Percentiles rank a stretch among this genome's conserved stretches.
Evolutionary conservation across 768 basidiomycete genomes (phyloP).

Genomic region (Cystobasidium onofrii): DNA sequence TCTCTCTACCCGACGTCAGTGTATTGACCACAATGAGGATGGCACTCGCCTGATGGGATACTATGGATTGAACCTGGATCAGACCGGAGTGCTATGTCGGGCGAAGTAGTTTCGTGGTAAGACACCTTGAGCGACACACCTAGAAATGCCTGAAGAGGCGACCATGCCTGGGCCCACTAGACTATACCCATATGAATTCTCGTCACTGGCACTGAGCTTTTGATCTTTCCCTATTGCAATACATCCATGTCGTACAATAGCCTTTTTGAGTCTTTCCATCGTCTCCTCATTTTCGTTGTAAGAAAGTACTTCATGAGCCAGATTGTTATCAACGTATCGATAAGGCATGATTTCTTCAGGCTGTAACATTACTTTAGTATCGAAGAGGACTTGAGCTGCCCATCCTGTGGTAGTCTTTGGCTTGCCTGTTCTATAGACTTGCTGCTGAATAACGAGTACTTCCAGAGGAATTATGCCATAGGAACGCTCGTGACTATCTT

Average conservation of each 20-base stretch:
- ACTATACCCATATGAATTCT: too few species aligned
- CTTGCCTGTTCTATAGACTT: background rate
- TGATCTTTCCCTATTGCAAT: background rate
- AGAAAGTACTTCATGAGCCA: background rate
- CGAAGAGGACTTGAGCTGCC: background rate
- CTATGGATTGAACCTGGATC: too few species aligned
- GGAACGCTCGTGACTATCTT: conserved; percentile 9
- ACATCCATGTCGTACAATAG: background rate
- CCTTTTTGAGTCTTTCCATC: background rate
- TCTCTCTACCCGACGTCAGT: too few species aligned
- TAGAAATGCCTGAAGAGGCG: too few species aligned
- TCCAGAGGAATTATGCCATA: conserved; percentile 29
- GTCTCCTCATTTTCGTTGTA: conserved; percentile 1
- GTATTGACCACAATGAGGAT: too few species aligned
- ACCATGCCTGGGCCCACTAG: too few species aligned
- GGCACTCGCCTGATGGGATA: too few species aligned
- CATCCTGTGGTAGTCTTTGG: conserved; percentile 1
- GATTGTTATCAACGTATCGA: background rate
- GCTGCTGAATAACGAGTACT: conserved; percentile 26
- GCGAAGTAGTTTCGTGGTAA: too few species aligned
- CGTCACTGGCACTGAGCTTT: background rate
- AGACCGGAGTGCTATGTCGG: too few species aligned
- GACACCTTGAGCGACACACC: too few species aligned
- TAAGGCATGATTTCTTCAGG: conserved; percentile 22
- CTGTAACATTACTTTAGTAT: conserved; percentile 10